Conservation (phyloP, 1,284 basidiomycete species). For the Ganoderma sinense region DNA sequence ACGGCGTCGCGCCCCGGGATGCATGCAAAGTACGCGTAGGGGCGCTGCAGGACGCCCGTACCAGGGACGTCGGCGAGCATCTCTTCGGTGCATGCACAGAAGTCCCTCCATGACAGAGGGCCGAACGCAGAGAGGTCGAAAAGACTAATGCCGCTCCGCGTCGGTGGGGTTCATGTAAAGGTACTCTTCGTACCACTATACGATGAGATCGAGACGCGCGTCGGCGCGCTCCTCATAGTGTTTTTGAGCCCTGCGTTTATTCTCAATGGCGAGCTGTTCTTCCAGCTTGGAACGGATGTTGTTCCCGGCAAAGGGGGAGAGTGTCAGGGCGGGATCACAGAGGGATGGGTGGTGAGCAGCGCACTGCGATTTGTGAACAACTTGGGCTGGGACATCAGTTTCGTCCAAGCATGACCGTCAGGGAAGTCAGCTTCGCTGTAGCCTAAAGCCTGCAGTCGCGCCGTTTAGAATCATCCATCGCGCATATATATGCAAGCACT, state of each 20-base stretch:
- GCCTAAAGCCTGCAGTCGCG: constrained; percentile 9
- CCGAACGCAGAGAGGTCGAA: constrained; percentile 8
- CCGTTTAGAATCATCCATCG: neutral
- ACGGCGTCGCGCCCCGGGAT: neutral
- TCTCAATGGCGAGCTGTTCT: neutral
- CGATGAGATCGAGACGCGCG: neutral
- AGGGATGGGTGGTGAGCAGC: neutral
- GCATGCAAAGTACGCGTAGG: constrained; percentile 14
- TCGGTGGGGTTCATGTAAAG: neutral
- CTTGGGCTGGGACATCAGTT: neutral
- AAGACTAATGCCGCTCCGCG: neutral
- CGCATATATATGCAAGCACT: neutral
- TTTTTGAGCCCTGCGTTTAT: neutral
- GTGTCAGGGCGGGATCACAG: neutral
- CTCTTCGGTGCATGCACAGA: neutral
- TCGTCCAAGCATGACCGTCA: neutral
- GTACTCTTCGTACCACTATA: neutral
- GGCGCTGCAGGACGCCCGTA: constrained; percentile 7
- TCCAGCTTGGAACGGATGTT: constrained; percentile 20
- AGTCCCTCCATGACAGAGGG: constrained; percentile 4
- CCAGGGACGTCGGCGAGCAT: constrained; percentile 2
- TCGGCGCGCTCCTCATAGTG: neutral
- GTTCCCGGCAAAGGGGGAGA: constrained; percentile 14
- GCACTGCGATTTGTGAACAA: constrained; percentile 19
- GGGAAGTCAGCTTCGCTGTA: constrained; percentile 16